Evolutionary conservation across 2,329 filamentous ascomycete species (phyloP), one percentile per base, ranked within the genome.

Genomic region (Monilinia fructigena): DNA sequence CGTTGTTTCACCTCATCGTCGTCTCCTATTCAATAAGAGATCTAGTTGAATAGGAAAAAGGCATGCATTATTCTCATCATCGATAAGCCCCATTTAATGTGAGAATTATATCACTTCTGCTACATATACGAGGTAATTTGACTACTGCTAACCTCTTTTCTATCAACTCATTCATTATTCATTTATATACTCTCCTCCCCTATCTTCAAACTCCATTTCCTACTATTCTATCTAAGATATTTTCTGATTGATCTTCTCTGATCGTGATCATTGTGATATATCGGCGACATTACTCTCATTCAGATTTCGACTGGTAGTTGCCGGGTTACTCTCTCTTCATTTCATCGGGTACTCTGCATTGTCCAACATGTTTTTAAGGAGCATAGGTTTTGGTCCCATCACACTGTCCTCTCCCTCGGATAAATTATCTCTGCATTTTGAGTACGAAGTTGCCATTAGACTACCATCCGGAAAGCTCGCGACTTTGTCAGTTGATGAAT

Each of bases 361-460:
- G 14, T 23, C 50, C 35, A 26, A n/a, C 38, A 74, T 74, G 72
- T 52, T 68, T 61, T 45, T 35, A 14, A 71, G 55, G 52, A 38
- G n/a, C 12, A 45, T 74, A 23, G 48, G 61, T 4, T 64, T 73
- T 20, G 71, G 68, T 55, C 56, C 52, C 3, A 23, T 73, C n/a
- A 23, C 55, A 48, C 55, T 74, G 47, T 66, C 56, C 12, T 59
- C 50, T 61, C 12, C 55, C 10, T 38, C 47, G 52, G 67, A 71
- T 31, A 66, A 66, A 2, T 31, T 72, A 10, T 68, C 68, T 40
- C 68, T 74, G 6, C 66, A 60, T 20, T 52, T 71, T 16, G 42
- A 59, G 4, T 60, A 69, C 8, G 47, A 60, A 42, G 66, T 63
- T 20, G 66, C 61, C 3, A 11, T 74, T 42, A 56, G 42, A 26